Percentiles rank a stretch among this genome's conserved stretches.
phyloP scores from a whole-genome alignment of 2,329 filamentous ascomycete species.

The Fusarium burgessii region DNA sequence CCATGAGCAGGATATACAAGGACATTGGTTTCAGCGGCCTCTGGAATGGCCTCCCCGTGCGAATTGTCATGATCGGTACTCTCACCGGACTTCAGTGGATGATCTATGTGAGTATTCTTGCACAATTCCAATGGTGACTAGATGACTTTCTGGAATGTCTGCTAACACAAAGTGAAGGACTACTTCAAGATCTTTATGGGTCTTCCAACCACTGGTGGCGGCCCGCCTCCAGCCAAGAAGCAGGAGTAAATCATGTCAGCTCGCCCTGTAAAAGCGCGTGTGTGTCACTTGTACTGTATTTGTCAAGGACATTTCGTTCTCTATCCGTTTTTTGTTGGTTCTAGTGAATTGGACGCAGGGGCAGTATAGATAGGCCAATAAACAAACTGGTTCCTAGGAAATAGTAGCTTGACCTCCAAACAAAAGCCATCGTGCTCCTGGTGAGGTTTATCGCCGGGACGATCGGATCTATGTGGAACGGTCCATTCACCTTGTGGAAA shows the following conservation, averaged over 20 bases:
- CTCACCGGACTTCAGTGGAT: conserved; percentile 91
- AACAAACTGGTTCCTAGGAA: conserved; percentile 18
- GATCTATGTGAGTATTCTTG: conserved; percentile 75
- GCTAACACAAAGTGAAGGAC: conserved; percentile 61
- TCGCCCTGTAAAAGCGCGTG: background rate
- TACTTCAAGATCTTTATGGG: conserved; percentile 94
- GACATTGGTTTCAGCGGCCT: conserved; percentile 90
- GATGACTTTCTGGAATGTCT: background rate
- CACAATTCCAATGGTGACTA: background rate
- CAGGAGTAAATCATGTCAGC: conserved; percentile 45
- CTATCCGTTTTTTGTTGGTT: background rate
- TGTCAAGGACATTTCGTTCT: background rate
- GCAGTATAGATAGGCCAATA: conserved; percentile 1
- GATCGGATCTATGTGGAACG: conserved; percentile 6
- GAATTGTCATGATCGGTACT: conserved; percentile 90
- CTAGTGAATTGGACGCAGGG: background rate
- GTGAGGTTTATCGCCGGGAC: conserved; percentile 3
- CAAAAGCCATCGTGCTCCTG: background rate
- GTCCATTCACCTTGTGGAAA: background rate
- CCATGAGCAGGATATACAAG: conserved; percentile 83
- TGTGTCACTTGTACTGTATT: background rate
- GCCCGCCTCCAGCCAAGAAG: conserved; percentile 66
- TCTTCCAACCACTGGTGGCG: conserved; percentile 83
- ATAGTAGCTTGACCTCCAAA: background rate
- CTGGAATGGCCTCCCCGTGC: conserved; percentile 89